Evolutionary conservation across 208 protist species (phyloP).

Genomic region (Leishmania tarentolae): DNA sequence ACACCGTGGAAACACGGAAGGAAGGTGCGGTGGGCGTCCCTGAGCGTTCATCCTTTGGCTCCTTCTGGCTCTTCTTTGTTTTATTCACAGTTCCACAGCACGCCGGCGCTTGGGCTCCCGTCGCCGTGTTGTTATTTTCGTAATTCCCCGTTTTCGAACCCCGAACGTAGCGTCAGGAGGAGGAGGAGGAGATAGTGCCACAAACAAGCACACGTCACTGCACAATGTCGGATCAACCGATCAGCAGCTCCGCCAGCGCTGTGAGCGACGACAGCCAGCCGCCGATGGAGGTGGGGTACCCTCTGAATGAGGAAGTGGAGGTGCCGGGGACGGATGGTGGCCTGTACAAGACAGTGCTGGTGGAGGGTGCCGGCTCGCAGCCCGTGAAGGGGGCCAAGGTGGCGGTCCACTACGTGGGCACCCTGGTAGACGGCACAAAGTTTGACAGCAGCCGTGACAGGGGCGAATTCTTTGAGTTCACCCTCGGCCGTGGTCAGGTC

Average conservation of each 20-base stretch:
- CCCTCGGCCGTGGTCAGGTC: conserved; percentile 83
- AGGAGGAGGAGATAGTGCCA: neutral
- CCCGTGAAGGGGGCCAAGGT: conserved; percentile 84
- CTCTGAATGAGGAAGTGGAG: conserved; percentile 65
- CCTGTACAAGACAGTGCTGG: conserved; percentile 83
- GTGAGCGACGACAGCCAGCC: conserved; percentile 72
- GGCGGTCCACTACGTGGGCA: conserved; percentile 92
- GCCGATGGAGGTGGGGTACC: conserved; percentile 70
- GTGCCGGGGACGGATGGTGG: conserved; percentile 73
- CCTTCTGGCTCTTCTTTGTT: no score
- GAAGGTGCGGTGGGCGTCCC: no score
- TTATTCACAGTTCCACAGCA: no score
- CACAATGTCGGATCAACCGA: conserved; percentile 17
- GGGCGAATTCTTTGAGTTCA: conserved; percentile 86
- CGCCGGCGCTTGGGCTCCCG: no score
- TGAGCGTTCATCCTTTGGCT: no score
- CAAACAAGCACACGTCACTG: neutral
- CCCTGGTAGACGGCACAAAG: conserved; percentile 73
- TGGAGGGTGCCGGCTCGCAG: conserved; percentile 65
- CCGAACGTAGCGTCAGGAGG: neutral
- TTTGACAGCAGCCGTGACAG: conserved; percentile 92
- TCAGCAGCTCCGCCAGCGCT: conserved; percentile 26
- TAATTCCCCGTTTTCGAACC: no score
- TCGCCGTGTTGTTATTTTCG: no score
- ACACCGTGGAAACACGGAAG: no score